Conservation (phyloP, 169 alveolate species). For the Plasmodium knowlesi region DNA sequence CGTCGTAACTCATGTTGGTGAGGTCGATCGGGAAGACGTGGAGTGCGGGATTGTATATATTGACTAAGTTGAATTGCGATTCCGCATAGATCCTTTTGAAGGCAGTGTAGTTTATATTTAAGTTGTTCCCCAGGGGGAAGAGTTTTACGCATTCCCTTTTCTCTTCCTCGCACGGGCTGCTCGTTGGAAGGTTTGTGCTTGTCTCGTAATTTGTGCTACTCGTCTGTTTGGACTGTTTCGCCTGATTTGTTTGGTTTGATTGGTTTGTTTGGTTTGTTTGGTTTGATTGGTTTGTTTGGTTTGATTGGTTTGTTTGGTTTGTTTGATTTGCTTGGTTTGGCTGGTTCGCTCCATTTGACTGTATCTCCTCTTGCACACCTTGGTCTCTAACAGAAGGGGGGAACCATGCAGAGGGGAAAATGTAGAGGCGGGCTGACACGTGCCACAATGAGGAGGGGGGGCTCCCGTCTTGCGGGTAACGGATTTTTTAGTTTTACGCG, state of each 20-base stretch:
- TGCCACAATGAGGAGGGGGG: neutral
- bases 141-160: constrained; percentile 22
- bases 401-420: neutral
- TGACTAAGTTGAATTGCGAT: constrained; percentile 69
- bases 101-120: constrained; percentile 41
- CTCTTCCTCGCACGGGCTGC: constrained; percentile 1
- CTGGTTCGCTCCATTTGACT: neutral
- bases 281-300: neutral
- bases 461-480: neutral
- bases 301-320: neutral
- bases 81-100: constrained; percentile 52
- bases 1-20: constrained; percentile 84
- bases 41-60: constrained; percentile 83
- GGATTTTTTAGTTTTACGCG: neutral
- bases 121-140: constrained; percentile 14
- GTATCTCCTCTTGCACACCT: neutral
- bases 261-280: neutral
- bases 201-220: neutral
- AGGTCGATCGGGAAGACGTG: constrained; percentile 84
- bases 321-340: neutral
- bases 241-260: neutral
- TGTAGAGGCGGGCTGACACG: neutral
- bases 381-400: neutral
- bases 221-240: neutral
- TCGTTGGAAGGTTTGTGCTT: neutral